These are phyloP conservation scores for Peltaster fructicola DNA, from an alignment of 2,329 filamentous ascomycete species.

Conservation along the genomic window DNA sequence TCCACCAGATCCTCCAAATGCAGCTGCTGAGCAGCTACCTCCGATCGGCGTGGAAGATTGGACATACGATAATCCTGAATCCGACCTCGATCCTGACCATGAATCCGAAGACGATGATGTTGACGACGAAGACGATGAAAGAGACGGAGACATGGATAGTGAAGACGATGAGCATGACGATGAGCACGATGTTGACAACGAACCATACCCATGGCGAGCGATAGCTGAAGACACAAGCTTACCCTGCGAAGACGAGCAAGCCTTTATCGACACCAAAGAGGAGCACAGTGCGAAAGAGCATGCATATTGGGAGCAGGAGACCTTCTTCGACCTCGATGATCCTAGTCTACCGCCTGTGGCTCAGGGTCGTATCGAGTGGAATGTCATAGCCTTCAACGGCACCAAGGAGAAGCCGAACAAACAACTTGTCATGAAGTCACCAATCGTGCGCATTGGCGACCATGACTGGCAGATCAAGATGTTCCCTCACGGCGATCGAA, in stretches of 20 bases:
- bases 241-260: slow-evolving; percentile 40
- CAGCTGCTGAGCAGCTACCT: too few species aligned
- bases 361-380: slow-evolving; percentile 41
- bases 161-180: slow-evolving; percentile 14
- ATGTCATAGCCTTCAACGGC: slow-evolving; percentile 39
- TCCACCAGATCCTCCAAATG: too few species aligned
- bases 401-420: slow-evolving; percentile 42
- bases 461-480: slow-evolving; percentile 50
- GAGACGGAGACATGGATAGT: slow-evolving; percentile 10
- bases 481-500: slow-evolving; percentile 43
- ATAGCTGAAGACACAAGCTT: slow-evolving; percentile 38
- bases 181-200: slow-evolving; percentile 18
- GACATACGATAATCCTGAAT: too few species aligned
- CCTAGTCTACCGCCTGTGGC: slow-evolving; percentile 37
- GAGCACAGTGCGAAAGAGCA: slow-evolving; percentile 41
- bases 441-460: slow-evolving; percentile 36
- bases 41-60: too few species aligned
- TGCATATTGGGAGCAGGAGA: slow-evolving; percentile 39
- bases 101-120: slow-evolving; percentile 11
- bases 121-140: slow-evolving; percentile 11
- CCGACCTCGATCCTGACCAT: too few species aligned
- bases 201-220: slow-evolving; percentile 17
- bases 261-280: slow-evolving; percentile 34
- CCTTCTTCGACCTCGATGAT: slow-evolving; percentile 38
- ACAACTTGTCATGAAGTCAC: slow-evolving; percentile 40